Evolutionary conservation across 345 rosid species (phyloP).

Genomic region (Populus ilicifolia): DNA sequence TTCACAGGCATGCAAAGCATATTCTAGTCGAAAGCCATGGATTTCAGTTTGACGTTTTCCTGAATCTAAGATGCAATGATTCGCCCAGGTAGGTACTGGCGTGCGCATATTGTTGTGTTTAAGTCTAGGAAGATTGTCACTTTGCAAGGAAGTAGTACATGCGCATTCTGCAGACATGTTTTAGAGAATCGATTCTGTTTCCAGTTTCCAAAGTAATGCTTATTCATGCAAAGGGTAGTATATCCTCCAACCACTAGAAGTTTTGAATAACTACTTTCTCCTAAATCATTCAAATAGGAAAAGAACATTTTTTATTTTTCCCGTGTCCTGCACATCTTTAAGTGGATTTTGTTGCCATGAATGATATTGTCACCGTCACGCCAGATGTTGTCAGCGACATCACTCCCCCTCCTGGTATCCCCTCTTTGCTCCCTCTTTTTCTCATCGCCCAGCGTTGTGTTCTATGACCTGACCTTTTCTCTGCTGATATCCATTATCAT

Average conservation of each 20-base stretch:
- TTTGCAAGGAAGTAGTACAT: background rate
- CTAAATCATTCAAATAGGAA: background rate
- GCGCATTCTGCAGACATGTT: background rate
- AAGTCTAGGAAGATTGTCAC: too few species aligned
- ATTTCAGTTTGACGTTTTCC: background rate
- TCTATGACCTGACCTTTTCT: background rate
- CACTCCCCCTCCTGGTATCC: background rate
- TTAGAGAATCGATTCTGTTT: constrained; percentile 22
- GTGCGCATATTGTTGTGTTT: background rate
- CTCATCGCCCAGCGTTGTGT: background rate
- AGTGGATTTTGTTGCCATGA: background rate
- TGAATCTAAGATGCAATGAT: background rate
- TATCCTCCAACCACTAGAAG: background rate
- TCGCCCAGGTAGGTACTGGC: background rate
- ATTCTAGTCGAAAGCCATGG: background rate
- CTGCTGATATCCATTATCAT: background rate
- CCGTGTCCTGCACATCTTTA: background rate
- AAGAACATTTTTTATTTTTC: background rate
- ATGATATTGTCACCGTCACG: background rate
- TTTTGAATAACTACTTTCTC: constrained; percentile 12
- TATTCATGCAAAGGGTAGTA: constrained; percentile 14
- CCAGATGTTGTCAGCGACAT: background rate
- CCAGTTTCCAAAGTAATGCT: background rate
- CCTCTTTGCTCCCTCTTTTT: background rate
- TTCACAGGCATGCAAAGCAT: background rate